Percentiles rank a stretch among this genome's conserved stretches.
phyloP scores from a whole-genome alignment of 257 asterid species.

The Solanum virginianum region DNA sequence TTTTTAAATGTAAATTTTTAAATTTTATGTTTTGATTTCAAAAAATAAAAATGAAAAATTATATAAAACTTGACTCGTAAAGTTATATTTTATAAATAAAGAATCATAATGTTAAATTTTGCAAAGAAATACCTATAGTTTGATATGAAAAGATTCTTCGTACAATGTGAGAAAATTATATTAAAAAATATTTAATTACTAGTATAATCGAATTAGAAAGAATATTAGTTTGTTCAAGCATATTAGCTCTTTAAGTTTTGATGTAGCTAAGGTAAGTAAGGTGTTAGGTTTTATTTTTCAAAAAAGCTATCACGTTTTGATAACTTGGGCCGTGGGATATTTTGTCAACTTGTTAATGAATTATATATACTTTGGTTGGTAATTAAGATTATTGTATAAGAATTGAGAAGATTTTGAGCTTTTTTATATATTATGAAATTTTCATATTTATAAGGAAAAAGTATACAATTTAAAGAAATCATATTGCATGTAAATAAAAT shows the following conservation, averaged over 20 bases:
- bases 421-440: not conserved
- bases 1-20: too few species aligned
- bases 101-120: not conserved
- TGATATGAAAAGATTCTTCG: not conserved
- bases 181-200: not conserved
- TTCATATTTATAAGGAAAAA: not conserved
- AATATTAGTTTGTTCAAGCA: too few species aligned
- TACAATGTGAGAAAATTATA: not conserved
- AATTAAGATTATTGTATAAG: not conserved
- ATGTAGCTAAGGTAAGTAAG: too few species aligned
- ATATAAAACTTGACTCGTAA: too few species aligned
- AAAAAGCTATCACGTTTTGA: too few species aligned
- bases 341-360: not conserved
- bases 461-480: not conserved
- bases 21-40: too few species aligned
- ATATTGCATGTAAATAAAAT: not conserved
- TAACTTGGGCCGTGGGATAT: not conserved
- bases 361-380: not conserved
- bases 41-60: too few species aligned
- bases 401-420: not conserved
- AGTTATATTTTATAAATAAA: too few species aligned
- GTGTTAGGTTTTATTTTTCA: too few species aligned
- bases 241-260: too few species aligned
- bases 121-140: accelerated
- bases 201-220: not conserved